These are phyloP conservation scores for Picocystis salinarum DNA, from an alignment of 139 green algal genomes.

Conservation along the genomic window DNA sequence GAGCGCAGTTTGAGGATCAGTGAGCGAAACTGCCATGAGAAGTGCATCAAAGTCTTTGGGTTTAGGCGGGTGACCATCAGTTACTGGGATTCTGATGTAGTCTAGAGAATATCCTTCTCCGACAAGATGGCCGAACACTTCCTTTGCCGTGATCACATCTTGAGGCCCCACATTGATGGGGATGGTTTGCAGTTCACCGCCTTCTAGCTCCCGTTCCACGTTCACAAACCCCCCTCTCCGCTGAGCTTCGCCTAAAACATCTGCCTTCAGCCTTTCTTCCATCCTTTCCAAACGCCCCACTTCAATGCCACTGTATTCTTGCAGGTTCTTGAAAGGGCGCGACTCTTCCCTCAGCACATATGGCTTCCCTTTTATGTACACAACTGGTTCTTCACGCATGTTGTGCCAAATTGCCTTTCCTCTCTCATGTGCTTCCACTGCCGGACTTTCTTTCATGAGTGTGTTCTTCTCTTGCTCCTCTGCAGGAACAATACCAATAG, in stretches of 20 bases:
- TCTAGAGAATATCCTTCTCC: slow-evolving; percentile 27
- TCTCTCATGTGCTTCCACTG: background rate
- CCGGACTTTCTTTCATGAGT: background rate
- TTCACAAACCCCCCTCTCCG: too few relatives aligned
- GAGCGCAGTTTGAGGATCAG: slow-evolving; percentile 20
- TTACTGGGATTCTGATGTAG: slow-evolving; percentile 57
- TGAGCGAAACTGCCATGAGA: slow-evolving; percentile 14
- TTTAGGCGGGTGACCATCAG: slow-evolving; percentile 53
- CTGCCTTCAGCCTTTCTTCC: slow-evolving; percentile 70
- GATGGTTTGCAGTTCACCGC: too few relatives aligned
- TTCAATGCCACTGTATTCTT: slow-evolving; percentile 83
- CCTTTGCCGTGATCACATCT: slow-evolving; percentile 43
- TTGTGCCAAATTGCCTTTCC: slow-evolving; percentile 62
- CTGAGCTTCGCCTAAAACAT: slow-evolving; percentile 70
- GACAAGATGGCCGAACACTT: slow-evolving; percentile 34
- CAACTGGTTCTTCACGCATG: slow-evolving; percentile 82
- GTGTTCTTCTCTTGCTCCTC: too few relatives aligned
- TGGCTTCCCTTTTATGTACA: slow-evolving; percentile 82
- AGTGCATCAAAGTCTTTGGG: slow-evolving; percentile 37
- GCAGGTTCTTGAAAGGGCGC: slow-evolving; percentile 79
- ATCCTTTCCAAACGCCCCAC: slow-evolving; percentile 58
- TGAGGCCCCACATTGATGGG: slow-evolving; percentile 15
- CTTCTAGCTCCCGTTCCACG: slow-evolving; percentile 44
- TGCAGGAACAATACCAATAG: slow-evolving; percentile 21
- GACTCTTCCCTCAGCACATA: slow-evolving; percentile 79